Evolutionary conservation across 2,329 filamentous ascomycete genomes (phyloP).

Genomic region (Paramyrothecium roridum): DNA sequence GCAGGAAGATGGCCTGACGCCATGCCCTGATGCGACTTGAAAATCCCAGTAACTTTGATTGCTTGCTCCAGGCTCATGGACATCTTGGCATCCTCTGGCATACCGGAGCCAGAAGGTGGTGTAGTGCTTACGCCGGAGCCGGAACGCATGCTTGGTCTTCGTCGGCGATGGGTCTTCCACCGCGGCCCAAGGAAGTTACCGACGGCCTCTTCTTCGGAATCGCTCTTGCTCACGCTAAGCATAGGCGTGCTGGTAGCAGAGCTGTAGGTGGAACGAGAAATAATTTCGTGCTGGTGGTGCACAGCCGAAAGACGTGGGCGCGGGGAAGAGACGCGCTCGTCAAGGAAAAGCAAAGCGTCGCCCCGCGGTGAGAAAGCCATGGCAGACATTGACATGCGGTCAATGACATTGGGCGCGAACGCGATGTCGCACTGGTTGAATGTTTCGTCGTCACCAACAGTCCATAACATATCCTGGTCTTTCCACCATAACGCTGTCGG

Average conservation of each 20-base stretch:
- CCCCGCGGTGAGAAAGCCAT: constrained; percentile 59
- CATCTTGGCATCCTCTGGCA: constrained; percentile 30
- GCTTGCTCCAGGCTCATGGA: constrained; percentile 55
- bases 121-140: constrained; percentile 49
- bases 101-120: constrained; percentile 39
- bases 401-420: constrained; percentile 60
- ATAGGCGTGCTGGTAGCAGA: constrained; percentile 47
- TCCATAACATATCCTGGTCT: constrained; percentile 64
- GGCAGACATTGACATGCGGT: constrained; percentile 58
- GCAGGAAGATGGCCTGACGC: constrained; percentile 56
- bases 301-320: constrained; percentile 37
- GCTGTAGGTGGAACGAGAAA: constrained; percentile 39
- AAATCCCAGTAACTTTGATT: constrained; percentile 54
- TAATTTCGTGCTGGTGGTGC: constrained; percentile 28
- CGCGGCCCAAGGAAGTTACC: constrained; percentile 55
- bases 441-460: constrained; percentile 57
- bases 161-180: constrained; percentile 34
- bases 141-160: constrained; percentile 41
- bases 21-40: constrained; percentile 60
- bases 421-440: constrained; percentile 65
- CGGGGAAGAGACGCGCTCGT: constrained; percentile 48
- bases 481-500: constrained; percentile 61
- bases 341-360: constrained; percentile 59
- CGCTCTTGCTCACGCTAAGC: constrained; percentile 56
- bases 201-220: constrained; percentile 63